Percentiles rank a stretch among this genome's conserved stretches.
Conservation (phyloP, 306 rosid genomes). For the Dryas alaskensis region DNA sequence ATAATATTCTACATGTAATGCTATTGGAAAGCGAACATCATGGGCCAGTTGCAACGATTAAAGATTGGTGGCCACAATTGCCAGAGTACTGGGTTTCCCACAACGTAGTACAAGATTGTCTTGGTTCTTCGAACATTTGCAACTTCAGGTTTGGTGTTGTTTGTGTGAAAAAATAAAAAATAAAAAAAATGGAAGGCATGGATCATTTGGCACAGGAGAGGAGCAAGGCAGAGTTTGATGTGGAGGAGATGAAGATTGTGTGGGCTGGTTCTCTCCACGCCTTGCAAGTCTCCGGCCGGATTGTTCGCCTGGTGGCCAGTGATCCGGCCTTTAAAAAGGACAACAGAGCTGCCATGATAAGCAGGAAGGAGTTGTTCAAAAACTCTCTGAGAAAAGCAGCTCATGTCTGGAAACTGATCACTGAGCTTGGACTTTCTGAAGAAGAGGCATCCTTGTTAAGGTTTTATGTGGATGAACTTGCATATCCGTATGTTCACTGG, state of each 20-base stretch:
- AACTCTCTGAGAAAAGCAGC: slow-evolving; percentile 73
- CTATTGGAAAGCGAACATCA: too few species aligned
- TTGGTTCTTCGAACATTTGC: neutral
- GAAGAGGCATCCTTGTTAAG: slow-evolving; percentile 76
- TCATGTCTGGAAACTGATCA: slow-evolving; percentile 71
- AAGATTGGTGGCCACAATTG: too few species aligned
- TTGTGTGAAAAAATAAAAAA: neutral
- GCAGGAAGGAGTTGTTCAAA: slow-evolving; percentile 72
- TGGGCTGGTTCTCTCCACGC: slow-evolving; percentile 83
- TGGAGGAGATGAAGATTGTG: slow-evolving; percentile 70
- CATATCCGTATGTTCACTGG: slow-evolving; percentile 92
- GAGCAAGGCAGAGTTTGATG: slow-evolving; percentile 64
- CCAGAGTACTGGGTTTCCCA: too few species aligned
- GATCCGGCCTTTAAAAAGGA: slow-evolving; percentile 88
- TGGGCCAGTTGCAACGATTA: too few species aligned
- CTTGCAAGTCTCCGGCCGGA: slow-evolving; percentile 62
- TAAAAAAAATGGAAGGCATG: slow-evolving; percentile 41
- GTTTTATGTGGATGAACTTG: slow-evolving; percentile 65
- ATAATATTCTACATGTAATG: too few species aligned
- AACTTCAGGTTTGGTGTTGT: neutral
- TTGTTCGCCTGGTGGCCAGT: slow-evolving; percentile 69
- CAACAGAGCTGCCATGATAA: slow-evolving; percentile 37
- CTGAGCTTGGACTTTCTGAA: slow-evolving; percentile 72
- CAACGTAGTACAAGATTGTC: too few species aligned
- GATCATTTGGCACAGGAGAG: slow-evolving; percentile 75